Evolutionary conservation across 1,284 basidiomycete genomes (phyloP), one percentile per base, ranked within the genome.

Genomic region (Ustilago trichophora): DNA sequence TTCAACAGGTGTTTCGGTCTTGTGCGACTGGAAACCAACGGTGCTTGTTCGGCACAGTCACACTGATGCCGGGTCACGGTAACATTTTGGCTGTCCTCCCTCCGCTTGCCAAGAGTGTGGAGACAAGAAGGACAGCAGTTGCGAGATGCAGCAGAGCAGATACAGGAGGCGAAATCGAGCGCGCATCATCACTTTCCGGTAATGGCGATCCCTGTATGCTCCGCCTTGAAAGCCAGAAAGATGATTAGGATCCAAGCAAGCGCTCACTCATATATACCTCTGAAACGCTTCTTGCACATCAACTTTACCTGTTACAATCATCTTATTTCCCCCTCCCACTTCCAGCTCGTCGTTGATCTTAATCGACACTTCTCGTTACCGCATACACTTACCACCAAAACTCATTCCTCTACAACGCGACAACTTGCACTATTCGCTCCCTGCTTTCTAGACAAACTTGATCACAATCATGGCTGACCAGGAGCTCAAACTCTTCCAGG

Each of bases 401-500:
- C n/a, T n/a, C 22, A 18, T n/a, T n/a, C n/a, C n/a, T n/a, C n/a
- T n/a, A n/a, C n/a, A n/a, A n/a, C n/a, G n/a, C n/a, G 12, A 21
- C 34, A 18, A 18, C 11, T 19, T 16, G 10, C 13, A 19, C 18
- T 9, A 9, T 36, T 13, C 13, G 11, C 26, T 19, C 19, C 6
- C 37, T 21, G 16, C 26, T 15, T n/a, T 13, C 33, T 35, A n/a
- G n/a, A n/a, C n/a, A n/a, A n/a, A 38, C 21, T 40, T 16, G n/a
- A 43, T 50, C 37, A 29, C 42, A 53, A 67, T 37, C 43, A 72
- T 64, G 71, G 62, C 64, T 36, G 72, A 76, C 35, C 72, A 78
- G 43, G 83, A 83, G 57, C 79, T 80, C 50, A 64, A 77, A 37
- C 53, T 55, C 19, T 95, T 96, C 83, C 86, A 88, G 55, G 85